Evolutionary conservation across 1,284 basidiomycete species (phyloP), one percentile per base, ranked within the genome.

Genomic region (Naganishia liquefaciens): DNA sequence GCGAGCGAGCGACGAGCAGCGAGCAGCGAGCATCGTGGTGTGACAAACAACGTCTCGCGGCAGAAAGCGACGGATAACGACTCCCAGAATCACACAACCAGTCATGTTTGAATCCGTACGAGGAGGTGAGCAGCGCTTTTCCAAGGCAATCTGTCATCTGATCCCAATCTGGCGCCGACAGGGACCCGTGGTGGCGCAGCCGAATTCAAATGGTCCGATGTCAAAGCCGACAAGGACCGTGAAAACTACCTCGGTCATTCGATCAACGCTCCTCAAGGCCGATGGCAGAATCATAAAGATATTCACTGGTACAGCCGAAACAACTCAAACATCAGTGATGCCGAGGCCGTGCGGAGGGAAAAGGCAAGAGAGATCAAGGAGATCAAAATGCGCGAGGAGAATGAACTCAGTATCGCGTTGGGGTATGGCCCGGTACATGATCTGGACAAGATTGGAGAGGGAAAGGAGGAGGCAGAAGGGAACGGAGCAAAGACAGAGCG

Each of bases 251-350:
- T 95, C 1, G 92, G 92, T 5, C 89, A 92, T 73, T 91, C 91
- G 68, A 87, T 94, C 78, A 93, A 94, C 72, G 92, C 91, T 0
- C 92, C 92, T 0, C 90, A 90, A 2, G 92, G 93, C 3, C 82
- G 93, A 68, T 95, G 92, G 92, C 92, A 95, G 79, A 93, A 93
- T 80, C 91, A 91, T 80, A 92, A 93, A 75, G 92, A 95, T 72
- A 81, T 95, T 21, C 92, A 95, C 74, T 95, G 92, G 92, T 95
- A 95, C 75, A 85, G 81, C 68, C 86, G 92, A 40, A 90, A 93
- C 2, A 47, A 72, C 13, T 42, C 65, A 19, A 62, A 70, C 33
- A 68, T 63, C 9, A 49, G 33, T 5, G 57, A 60, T 50, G 70
- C 63, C 13, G 72, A 68, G 2, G 64, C 66, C 6, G 44, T 67